These are phyloP conservation scores for Leptodontidium sp. DNA, from an alignment of 2,329 filamentous ascomycete genomes.

Conservation along the genomic window DNA sequence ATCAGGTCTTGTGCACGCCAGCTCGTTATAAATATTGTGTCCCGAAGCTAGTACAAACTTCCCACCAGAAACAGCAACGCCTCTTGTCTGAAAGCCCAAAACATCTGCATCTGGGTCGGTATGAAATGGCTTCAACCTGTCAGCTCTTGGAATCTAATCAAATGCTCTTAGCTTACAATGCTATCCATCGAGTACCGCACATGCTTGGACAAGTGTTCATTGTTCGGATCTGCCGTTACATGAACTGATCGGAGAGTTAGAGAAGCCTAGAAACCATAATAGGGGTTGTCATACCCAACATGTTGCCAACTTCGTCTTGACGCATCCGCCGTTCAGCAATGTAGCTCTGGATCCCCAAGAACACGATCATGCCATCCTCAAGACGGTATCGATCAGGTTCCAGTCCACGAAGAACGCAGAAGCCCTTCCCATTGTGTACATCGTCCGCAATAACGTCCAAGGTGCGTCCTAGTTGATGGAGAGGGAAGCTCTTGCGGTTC, in stretches of 20 bases:
- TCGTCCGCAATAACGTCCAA: slow-evolving; percentile 47
- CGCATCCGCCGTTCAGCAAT: slow-evolving; percentile 41
- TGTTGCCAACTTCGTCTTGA: slow-evolving; percentile 29
- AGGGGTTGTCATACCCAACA: slow-evolving; percentile 22
- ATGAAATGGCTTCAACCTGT: slow-evolving; percentile 25
- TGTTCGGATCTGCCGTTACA: neutral
- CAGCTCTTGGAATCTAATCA: neutral
- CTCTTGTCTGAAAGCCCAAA: slow-evolving; percentile 22
- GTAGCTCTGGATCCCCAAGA: slow-evolving; percentile 51
- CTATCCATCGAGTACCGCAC: neutral
- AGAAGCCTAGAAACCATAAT: too few species aligned
- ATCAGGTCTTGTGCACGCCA: slow-evolving; percentile 59
- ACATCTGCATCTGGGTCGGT: slow-evolving; percentile 26
- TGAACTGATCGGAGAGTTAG: neutral
- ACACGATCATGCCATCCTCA: slow-evolving; percentile 51
- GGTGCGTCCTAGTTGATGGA: slow-evolving; percentile 46
- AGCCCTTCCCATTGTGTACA: slow-evolving; percentile 51
- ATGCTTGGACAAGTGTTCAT: slow-evolving; percentile 5
- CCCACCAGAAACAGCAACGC: slow-evolving; percentile 19
- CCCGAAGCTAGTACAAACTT: slow-evolving; percentile 54
- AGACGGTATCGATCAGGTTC: slow-evolving; percentile 47
- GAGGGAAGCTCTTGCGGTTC: slow-evolving; percentile 47
- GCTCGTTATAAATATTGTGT: slow-evolving; percentile 61
- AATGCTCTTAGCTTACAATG: neutral
- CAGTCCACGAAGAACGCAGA: slow-evolving; percentile 52